phyloP scores from a whole-genome alignment of 306 rosid species.

The Cicer yamashitae region DNA sequence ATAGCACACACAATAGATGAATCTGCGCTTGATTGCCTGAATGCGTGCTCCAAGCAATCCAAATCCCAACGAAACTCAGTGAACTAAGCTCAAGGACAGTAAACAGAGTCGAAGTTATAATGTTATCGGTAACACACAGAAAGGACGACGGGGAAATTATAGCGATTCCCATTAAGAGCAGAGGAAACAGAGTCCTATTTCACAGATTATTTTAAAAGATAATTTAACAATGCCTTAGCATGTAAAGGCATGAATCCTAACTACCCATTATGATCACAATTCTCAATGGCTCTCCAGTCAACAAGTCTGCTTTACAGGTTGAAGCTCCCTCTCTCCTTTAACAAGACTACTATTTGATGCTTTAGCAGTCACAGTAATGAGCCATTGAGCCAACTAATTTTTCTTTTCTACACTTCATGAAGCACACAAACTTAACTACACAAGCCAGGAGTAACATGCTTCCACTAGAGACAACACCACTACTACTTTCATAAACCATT shows the following conservation, averaged over 20 bases:
- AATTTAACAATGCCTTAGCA: constrained; percentile 66
- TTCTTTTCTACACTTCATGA: constrained; percentile 52
- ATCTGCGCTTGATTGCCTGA: background rate
- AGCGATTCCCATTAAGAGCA: constrained; percentile 58
- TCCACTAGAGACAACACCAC: constrained; percentile 62
- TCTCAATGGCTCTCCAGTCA: constrained; percentile 68
- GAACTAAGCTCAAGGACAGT: constrained; percentile 18
- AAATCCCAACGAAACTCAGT: background rate
- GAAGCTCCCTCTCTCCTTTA: constrained; percentile 56
- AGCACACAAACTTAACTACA: constrained; percentile 64
- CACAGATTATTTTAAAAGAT: constrained; percentile 69
- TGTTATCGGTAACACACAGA: constrained; percentile 36
- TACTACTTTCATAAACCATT: constrained; percentile 53
- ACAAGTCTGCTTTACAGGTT: constrained; percentile 83
- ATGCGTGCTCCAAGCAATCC: background rate
- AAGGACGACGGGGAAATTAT: constrained; percentile 49
- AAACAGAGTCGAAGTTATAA: constrained; percentile 16
- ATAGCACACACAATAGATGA: too few species aligned
- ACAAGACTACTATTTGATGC: constrained; percentile 49
- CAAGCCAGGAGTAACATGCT: constrained; percentile 54
- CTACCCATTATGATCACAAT: constrained; percentile 62
- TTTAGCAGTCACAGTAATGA: constrained; percentile 45
- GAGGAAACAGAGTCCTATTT: constrained; percentile 58
- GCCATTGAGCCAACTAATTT: constrained; percentile 59
- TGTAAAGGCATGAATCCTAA: constrained; percentile 67